Base-by-base conservation (phyloP, 2,329 filamentous ascomycete genomes). In the Apiospora rasikravindrae region DNA sequence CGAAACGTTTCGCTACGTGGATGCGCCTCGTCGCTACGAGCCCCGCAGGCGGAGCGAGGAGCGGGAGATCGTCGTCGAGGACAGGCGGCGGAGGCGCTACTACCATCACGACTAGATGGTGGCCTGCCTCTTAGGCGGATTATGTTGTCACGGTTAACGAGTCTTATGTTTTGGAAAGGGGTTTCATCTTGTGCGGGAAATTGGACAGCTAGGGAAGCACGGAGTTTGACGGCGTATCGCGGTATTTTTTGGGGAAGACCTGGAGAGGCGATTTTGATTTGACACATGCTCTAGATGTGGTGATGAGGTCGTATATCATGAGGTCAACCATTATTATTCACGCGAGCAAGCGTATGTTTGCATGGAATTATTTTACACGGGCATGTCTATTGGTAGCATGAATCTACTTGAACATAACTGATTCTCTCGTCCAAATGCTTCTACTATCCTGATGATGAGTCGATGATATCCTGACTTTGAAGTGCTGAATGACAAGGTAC, bases 1-100 rank as follows among this genome's bases (percentile, higher is more conserved):
- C 73, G 87, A 88, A 49, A 86, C 86, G 42, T 89, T 82, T 76
- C 86, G 88, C 8, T 88, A 89, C 75, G 83, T 89, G 68, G 86
- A 89, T 72, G 86, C 84, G 0, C 84, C 86, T 37, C 81, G 84
- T 69, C 80, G 83, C 29, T 80, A 79, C 69, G 82, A 83, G 45
- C 79, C 79, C 1, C 79, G 80, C n/a, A 74, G 78, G 22, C 79
- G 61, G 75, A 83, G 73, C 80, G 81, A 74, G 1, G 57, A 64
- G 33, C 57, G 72, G 2, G 73, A 81, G 73, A 80, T 81, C 45
- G 72, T 81, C 33, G 79, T 81, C 61, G 79, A 81, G 71, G 79
- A 81, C 70, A 76, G 76, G 2, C 77, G 76, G 47, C 75, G 79
- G 49, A 77, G 77, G 71, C 78, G 80, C 70, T 78, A 80, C 72